phyloP scores from a whole-genome alignment of 306 rosid genomes.

The Sphenostylis stenocarpa region DNA sequence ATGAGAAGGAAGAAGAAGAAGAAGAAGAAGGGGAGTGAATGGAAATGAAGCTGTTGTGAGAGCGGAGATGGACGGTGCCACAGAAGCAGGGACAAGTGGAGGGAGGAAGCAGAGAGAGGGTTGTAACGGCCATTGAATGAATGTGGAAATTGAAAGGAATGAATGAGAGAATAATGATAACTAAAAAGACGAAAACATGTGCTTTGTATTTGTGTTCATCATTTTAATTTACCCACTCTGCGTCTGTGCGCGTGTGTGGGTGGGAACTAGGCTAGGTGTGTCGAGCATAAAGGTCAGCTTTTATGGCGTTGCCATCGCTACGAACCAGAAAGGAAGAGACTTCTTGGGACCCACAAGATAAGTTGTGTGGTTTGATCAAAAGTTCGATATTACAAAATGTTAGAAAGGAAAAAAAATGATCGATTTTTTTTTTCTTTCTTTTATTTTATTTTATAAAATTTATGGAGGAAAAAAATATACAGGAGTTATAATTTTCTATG shows the following conservation, averaged over 20 bases:
- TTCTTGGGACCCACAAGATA: slow-evolving; percentile 35
- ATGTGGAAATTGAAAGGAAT: not conserved
- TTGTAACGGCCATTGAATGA: slow-evolving; percentile 58
- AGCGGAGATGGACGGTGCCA: slow-evolving; percentile 47
- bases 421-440: too few species aligned
- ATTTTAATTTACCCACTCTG: not conserved
- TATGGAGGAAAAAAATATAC: not conserved
- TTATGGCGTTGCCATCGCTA: not conserved
- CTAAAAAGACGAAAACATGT: not conserved
- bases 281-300: not conserved
- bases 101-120: slow-evolving; percentile 53
- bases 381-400: not conserved
- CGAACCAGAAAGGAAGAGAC: not conserved
- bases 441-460: not conserved
- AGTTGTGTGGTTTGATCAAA: slow-evolving; percentile 30
- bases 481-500: not conserved
- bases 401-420: too few species aligned
- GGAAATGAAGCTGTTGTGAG: slow-evolving; percentile 50
- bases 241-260: not conserved
- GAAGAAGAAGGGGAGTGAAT: slow-evolving; percentile 35
- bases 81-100: slow-evolving; percentile 44
- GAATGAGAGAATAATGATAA: not conserved
- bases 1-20: slow-evolving; percentile 14
- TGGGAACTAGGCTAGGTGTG: not conserved
- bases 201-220: slow-evolving; percentile 26